Percentiles rank a stretch among this genome's conserved stretches.
phyloP scores from a whole-genome alignment of 495 filamentous ascomycete genomes.

The Penicillium cosmopolitanum region DNA sequence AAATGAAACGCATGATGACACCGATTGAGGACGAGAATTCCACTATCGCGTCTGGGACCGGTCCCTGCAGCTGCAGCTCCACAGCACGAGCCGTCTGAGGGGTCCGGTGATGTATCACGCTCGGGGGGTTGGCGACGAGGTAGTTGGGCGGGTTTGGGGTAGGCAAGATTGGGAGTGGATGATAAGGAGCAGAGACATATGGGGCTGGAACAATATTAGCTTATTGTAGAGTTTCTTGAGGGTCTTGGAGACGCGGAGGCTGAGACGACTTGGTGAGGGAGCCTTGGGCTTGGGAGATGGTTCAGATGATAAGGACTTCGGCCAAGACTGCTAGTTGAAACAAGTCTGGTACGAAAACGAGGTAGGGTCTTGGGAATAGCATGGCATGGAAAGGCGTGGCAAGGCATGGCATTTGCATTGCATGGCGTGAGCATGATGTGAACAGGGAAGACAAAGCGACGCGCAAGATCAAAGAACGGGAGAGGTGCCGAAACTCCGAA shows the following conservation, averaged over 20 bases:
- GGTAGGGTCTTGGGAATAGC: background rate
- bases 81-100: conserved; percentile 4
- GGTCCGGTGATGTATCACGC: conserved; percentile 5
- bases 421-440: background rate
- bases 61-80: background rate
- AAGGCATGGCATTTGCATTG: conserved; percentile 1
- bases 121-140: conserved; percentile 9
- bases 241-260: conserved; percentile 3
- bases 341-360: background rate
- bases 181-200: conserved; percentile 34
- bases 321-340: conserved; percentile 1
- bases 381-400: background rate
- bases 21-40: conserved; percentile 32
- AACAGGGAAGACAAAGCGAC: conserved; percentile 6
- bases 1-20: conserved; percentile 43
- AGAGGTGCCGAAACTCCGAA: background rate
- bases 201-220: conserved; percentile 18
- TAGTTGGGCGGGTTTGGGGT: conserved; percentile 24
- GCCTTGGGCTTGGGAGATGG: conserved; percentile 2
- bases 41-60: conserved; percentile 7
- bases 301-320: background rate
- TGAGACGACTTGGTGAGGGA: background rate
- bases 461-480: background rate
- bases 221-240: background rate
- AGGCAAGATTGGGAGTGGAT: conserved; percentile 28